A percentile compares a stretch with the other conserved stretches of the same genome.
phyloP scores from a whole-genome alignment of 495 filamentous ascomycete species.

The Talaromyces wortmannii region DNA sequence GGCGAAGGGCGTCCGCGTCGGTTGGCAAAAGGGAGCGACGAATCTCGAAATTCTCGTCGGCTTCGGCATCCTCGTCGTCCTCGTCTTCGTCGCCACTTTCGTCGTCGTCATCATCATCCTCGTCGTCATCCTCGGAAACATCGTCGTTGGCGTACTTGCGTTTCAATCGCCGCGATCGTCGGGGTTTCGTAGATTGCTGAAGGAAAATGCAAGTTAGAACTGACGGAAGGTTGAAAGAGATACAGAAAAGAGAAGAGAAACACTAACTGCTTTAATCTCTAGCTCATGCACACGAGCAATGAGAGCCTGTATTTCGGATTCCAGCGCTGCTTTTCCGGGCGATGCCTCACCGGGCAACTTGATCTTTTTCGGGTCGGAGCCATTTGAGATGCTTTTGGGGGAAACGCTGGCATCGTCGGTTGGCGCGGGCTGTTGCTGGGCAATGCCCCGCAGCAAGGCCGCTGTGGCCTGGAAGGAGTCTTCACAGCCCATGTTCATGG shows the following conservation, averaged over 20 bases:
- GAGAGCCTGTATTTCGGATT: constrained; percentile 64
- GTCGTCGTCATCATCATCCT: background rate
- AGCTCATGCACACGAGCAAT: constrained; percentile 60
- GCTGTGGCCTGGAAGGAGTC: background rate
- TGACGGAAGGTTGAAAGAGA: constrained; percentile 34
- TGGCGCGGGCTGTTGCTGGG: constrained; percentile 33
- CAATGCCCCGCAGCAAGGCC: constrained; percentile 25
- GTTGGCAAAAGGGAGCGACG: constrained; percentile 31
- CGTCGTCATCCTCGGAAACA: background rate
- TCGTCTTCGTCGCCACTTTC: constrained; percentile 15
- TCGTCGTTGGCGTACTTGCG: constrained; percentile 2
- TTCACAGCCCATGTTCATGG: background rate
- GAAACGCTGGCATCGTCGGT: constrained; percentile 31
- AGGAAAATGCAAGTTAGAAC: constrained; percentile 30
- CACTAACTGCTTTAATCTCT: constrained; percentile 56
- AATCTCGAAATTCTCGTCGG: constrained; percentile 33
- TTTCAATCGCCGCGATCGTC: constrained; percentile 3
- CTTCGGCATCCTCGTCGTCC: constrained; percentile 23
- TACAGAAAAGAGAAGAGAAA: constrained; percentile 43
- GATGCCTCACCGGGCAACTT: constrained; percentile 58
- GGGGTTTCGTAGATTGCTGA: constrained; percentile 9
- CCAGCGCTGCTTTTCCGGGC: constrained; percentile 59
- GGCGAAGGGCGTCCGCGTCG: constrained; percentile 23
- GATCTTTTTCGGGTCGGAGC: constrained; percentile 33
- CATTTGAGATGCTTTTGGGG: constrained; percentile 34